Evolutionary conservation across 768 basidiomycete genomes (phyloP).

Genomic region (Lactarius hengduanensis): DNA sequence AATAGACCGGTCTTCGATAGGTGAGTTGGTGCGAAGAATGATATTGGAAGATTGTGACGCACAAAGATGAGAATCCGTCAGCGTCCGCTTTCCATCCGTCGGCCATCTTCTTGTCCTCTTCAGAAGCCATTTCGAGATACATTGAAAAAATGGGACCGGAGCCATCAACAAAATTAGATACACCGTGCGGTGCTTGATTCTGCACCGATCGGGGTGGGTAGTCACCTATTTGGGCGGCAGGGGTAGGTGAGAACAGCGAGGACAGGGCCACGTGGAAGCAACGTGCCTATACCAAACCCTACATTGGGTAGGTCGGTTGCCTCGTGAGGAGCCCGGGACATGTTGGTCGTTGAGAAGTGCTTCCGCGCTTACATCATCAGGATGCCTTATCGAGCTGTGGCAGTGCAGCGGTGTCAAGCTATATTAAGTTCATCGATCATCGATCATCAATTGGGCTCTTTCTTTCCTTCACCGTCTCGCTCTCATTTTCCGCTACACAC

Average conservation of each 20-base stretch:
- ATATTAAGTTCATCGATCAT: too few relatives aligned
- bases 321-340: background rate
- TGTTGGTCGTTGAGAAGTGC: background rate
- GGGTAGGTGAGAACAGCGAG: background rate
- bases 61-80: background rate
- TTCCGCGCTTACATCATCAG: too few relatives aligned
- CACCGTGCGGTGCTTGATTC: background rate
- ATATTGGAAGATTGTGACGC: background rate
- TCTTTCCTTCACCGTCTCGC: too few relatives aligned
- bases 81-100: background rate
- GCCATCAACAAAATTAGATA: background rate
- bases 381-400: too few relatives aligned
- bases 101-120: background rate
- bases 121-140: background rate
- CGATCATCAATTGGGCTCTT: too few relatives aligned
- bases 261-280: background rate
- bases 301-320: background rate
- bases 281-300: background rate
- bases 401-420: too few relatives aligned
- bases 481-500: too few relatives aligned
- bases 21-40: background rate
- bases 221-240: background rate
- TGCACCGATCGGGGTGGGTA: background rate
- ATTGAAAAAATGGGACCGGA: background rate
- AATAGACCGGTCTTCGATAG: conserved; percentile 3